phyloP scores from a whole-genome alignment of 2,329 filamentous ascomycete genomes.

The Pestalotiopsis sp. region DNA sequence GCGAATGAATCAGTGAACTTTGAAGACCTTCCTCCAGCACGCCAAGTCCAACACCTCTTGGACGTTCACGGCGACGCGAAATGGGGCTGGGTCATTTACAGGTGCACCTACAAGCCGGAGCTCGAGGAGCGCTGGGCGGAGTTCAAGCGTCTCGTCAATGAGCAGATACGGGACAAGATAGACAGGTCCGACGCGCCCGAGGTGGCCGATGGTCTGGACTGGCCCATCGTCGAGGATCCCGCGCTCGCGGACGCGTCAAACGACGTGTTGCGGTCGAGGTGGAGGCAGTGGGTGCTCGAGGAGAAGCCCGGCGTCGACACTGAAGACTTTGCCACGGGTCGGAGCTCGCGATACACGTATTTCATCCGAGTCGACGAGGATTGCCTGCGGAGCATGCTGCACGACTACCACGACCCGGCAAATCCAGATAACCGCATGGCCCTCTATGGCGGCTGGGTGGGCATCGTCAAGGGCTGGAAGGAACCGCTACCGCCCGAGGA shows the following conservation, averaged over 20 bases:
- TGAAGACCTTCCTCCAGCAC: not conserved
- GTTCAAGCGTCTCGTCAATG: not conserved
- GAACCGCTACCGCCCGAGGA: not conserved
- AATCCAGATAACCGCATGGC: not conserved
- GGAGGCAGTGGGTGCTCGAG: not conserved
- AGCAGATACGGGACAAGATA: not conserved
- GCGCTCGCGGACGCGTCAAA: not conserved
- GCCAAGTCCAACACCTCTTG: not conserved
- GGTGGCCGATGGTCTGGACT: not conserved
- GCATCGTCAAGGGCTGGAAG: not conserved
- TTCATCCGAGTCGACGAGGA: conserved; percentile 18
- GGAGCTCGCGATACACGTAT: conserved; percentile 15
- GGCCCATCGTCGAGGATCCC: not conserved
- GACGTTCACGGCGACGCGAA: not conserved
- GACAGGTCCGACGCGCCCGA: not conserved
- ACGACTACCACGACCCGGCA: not conserved
- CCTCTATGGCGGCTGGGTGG: not conserved
- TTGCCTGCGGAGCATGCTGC: not conserved
- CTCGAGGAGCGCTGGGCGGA: not conserved
- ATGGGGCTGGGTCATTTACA: conserved; percentile 3
- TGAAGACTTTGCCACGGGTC: not conserved
- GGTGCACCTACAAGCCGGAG: not conserved
- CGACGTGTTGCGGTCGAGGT: not conserved
- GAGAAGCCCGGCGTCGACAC: not conserved
- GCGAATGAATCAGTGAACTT: not conserved